Evolutionary conservation across 495 filamentous ascomycete species (phyloP).

Genomic region (Daldinia grandis): DNA sequence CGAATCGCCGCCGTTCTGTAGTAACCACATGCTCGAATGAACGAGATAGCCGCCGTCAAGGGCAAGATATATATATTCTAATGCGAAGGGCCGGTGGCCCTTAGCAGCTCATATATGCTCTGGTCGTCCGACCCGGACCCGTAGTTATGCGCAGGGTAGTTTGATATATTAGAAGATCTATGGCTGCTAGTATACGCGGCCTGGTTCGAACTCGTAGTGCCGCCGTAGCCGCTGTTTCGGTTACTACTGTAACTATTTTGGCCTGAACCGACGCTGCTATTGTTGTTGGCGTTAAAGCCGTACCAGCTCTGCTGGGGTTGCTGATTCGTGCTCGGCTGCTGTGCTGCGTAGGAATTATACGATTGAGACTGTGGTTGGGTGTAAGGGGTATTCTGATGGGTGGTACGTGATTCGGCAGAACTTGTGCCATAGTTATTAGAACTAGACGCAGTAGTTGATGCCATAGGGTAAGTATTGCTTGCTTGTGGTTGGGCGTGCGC

Average conservation of each 20-base stretch:
- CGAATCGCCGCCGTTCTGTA: too few relatives aligned
- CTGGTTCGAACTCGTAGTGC: constrained; percentile 15
- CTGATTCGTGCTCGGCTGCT: constrained; percentile 35
- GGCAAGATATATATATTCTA: constrained; percentile 2
- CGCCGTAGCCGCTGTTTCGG: constrained; percentile 29
- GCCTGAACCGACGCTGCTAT: constrained; percentile 19
- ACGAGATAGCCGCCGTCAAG: neutral
- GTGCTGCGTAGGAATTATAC: constrained; percentile 37
- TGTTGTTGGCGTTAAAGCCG: constrained; percentile 25
- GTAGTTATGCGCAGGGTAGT: constrained; percentile 32
- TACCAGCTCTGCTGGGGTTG: constrained; percentile 43
- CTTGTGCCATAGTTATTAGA: constrained; percentile 36
- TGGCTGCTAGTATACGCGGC: constrained; percentile 31
- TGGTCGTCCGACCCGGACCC: constrained; percentile 39
- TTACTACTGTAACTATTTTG: constrained; percentile 33
- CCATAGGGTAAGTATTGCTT: constrained; percentile 30
- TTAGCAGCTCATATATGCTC: constrained; percentile 38
- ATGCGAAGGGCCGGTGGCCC: constrained; percentile 35
- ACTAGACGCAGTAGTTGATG: constrained; percentile 20
- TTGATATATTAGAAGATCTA: constrained; percentile 29
- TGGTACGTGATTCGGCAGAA: constrained; percentile 16
- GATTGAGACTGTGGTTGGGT: constrained; percentile 35
- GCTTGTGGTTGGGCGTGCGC: constrained; percentile 22
- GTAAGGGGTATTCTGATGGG: constrained; percentile 32
- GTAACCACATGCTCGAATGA: neutral